Evolutionary conservation across 2,329 filamentous ascomycete genomes (phyloP), one percentile per base, ranked within the genome.

Genomic region (Diaporthe vexans): DNA sequence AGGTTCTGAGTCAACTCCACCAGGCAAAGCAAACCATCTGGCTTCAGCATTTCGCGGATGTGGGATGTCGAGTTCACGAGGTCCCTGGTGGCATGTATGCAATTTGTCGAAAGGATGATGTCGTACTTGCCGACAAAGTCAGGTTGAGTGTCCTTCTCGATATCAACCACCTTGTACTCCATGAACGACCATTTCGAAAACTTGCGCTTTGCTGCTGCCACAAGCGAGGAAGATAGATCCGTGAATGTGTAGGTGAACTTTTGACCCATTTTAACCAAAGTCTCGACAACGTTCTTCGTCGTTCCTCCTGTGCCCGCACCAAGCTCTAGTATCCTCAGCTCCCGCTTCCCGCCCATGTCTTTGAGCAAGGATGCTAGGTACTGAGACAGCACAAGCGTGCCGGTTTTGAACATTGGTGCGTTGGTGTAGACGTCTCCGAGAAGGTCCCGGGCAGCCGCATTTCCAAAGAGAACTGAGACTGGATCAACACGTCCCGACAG

Each of bases 281-380:
- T 54, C 0, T 79, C 73, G 0, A 84, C 72, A 1, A 86, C 33
- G 1, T 78, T 71, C 15, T 74, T 76, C 0, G 86, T 84, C 0
- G 86, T 87, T 0, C 83, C 84, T 3, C 86, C 85, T 0, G 84
- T 86, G 15, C 85, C 85, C 0, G 81, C 85, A 0, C 86, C 85
- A 10, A 86, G 75, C 76, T 87, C 85, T 68, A 88, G 79, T 51
- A 87, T 83, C 3, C 79, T 77, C n/a, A 85, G 75, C 4, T 78
- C 61, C 8, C 75, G 52, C 26, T 61, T 19, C 11, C 51, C 69
- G 21, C 35, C 70, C 48, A 54, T 35, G 5, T 72, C 17, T 26
- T 40, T 35, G 8, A 77, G 46, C 1, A 76, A 15, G 10, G 68
- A 63, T 13, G 57, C 54, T 0, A 81, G 63, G 26, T 78, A 80